These are phyloP conservation scores for Silene noctiflora DNA, from an alignment of 179 eudicot species.

Conservation along the genomic window DNA sequence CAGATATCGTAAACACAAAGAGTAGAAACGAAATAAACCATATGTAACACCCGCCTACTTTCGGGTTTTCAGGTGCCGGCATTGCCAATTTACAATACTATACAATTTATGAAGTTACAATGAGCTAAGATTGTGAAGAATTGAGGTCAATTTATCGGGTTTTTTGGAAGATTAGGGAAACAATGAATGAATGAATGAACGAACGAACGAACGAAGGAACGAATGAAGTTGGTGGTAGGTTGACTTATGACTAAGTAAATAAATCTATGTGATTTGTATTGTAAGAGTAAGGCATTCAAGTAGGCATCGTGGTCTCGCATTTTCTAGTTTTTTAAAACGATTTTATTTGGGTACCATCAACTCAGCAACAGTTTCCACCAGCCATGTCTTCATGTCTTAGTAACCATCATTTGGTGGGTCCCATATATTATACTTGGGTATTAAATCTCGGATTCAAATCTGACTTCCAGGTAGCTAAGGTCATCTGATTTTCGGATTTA, in stretches of 20 bases:
- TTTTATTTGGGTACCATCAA: slow-evolving; percentile 3
- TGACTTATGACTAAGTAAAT: slow-evolving; percentile 28
- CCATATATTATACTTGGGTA: not conserved
- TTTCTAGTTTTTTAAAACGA: slow-evolving; percentile 5
- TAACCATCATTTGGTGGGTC: not conserved
- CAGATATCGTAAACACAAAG: slow-evolving; percentile 38
- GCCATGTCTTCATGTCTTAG: too few relatives aligned
- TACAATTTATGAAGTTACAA: not conserved
- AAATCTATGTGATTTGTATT: too few relatives aligned
- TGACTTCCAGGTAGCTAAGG: too few relatives aligned
- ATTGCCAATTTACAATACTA: slow-evolving; percentile 13
- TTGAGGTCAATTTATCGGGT: not conserved
- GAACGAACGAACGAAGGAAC: too few relatives aligned
- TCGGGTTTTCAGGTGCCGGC: slow-evolving; percentile 35
- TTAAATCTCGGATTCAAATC: not conserved
- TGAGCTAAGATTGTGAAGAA: not conserved
- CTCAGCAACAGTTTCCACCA: not conserved
- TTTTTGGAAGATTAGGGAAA: slow-evolving; percentile 15
- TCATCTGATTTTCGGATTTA: too few relatives aligned
- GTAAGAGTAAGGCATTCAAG: not conserved
- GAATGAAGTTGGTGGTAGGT: slow-evolving; percentile 10
- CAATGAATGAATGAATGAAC: not conserved
- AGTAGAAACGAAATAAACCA: slow-evolving; percentile 38
- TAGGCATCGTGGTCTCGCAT: slow-evolving; percentile 23
- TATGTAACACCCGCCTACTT: slow-evolving; percentile 40